Base-by-base conservation (phyloP, 2,329 filamentous ascomycete species). In the Aureobasidium vineae region DNA sequence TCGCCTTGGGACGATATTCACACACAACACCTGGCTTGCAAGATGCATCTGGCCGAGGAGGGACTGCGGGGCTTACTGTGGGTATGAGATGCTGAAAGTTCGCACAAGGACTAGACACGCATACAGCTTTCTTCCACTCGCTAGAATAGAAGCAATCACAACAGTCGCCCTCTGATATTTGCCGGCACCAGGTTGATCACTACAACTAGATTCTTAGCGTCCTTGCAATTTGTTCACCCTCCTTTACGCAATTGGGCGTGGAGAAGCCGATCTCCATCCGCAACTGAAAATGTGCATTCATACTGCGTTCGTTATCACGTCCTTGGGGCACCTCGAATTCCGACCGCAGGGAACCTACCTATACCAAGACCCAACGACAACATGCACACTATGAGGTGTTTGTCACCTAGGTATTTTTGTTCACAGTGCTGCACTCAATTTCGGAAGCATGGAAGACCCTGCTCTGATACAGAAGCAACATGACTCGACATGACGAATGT, bases 141-240 rank as follows among this genome's bases (percentile, higher is more conserved):
- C 26, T 11, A 21, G 13, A 52, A 40, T 10, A 19, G 8, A 49
- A 15, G 5, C 28, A 11, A n/a, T 38, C 28, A n/a, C 19, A 23
- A 33, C 8, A 45, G 21, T 33, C 13, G 26, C 31, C 31, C 23
- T 49, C 26, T 61, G 41, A 47, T 38, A 21, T 45, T 47, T 45
- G 41, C 56, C 40, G 40, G 40, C 23, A 45, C 56, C 40, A 59
- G 56, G 56, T 59, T 59, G 40, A 61, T 61, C 43, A 49, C 33
- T 2, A 36, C 11, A 36, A 36, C 45, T 38, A n/a, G 41, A 19
- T 38, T 43, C 23, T 49, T 60, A 60, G 41, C 41, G 57, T 41
- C 41, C 57, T 60, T 19, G 41, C 57, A 61, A 61, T 47, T 38
- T 61, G 43, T 43, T 61, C 41, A 23, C 26, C 56, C 40, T 59